phyloP scores from a whole-genome alignment of 441 rosid species.

The Arabidopsis hybrid region DNA sequence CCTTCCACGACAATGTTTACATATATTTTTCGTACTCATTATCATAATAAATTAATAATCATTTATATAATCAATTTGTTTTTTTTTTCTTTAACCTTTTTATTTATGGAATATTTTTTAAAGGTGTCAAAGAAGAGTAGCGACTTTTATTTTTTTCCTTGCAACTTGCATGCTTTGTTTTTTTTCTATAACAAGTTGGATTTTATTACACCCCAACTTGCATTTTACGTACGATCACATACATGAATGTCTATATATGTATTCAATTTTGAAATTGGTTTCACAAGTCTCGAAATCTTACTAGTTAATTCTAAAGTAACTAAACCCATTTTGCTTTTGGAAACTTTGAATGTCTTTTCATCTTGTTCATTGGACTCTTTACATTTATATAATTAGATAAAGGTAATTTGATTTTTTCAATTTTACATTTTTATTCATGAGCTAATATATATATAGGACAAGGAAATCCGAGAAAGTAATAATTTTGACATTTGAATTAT shows the following conservation, averaged over 20 bases:
- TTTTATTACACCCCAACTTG: slow-evolving; percentile 52
- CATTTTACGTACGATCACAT: slow-evolving; percentile 41
- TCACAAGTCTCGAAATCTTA: slow-evolving; percentile 40
- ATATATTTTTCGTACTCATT: slow-evolving; percentile 39
- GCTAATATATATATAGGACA: slow-evolving; percentile 17
- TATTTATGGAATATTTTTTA: slow-evolving; percentile 25
- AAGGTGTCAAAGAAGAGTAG: slow-evolving; percentile 34
- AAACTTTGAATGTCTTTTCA: slow-evolving; percentile 27
- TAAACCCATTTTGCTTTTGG: slow-evolving; percentile 24
- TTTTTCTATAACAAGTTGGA: slow-evolving; percentile 48
- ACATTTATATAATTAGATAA: slow-evolving; percentile 1
- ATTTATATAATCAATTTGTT: slow-evolving; percentile 30
- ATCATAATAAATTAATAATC: slow-evolving; percentile 33
- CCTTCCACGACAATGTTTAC: slow-evolving; percentile 42
- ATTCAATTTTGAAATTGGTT: slow-evolving; percentile 25
- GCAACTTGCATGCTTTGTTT: slow-evolving; percentile 48
- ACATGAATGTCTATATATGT: slow-evolving; percentile 12
- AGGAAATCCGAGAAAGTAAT: not conserved
- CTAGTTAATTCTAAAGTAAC: slow-evolving; percentile 27
- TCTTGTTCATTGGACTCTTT: slow-evolving; percentile 41
- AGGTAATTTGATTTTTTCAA: not conserved
- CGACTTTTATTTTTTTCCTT: slow-evolving; percentile 30
- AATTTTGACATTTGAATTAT: slow-evolving; percentile 31
- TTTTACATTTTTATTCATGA: slow-evolving; percentile 14
- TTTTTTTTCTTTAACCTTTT: slow-evolving; percentile 4